These are phyloP conservation scores for Solanum commersonii DNA, from an alignment of 257 asterid species.

Conservation along the genomic window DNA sequence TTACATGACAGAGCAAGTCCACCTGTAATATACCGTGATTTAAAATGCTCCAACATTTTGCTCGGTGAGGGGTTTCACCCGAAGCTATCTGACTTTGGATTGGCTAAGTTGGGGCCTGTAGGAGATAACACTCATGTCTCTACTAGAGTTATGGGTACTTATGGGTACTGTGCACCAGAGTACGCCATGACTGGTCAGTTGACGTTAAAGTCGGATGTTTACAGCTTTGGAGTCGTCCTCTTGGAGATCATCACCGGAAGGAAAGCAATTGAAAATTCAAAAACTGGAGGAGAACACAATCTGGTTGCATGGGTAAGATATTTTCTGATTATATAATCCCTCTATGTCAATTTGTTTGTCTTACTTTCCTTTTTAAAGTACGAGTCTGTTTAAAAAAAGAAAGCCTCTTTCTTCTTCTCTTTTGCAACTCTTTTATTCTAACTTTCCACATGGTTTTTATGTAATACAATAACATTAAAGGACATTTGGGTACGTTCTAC, in stretches of 20 bases:
- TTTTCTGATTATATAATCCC: neutral
- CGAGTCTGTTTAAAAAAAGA: neutral
- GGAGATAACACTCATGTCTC: slow-evolving; percentile 96
- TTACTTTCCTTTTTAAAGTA: neutral
- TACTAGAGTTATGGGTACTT: slow-evolving; percentile 96
- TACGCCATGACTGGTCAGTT: slow-evolving; percentile 96
- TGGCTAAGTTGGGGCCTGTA: slow-evolving; percentile 91
- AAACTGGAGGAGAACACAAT: slow-evolving; percentile 64
- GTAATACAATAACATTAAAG: neutral
- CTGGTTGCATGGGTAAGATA: slow-evolving; percentile 77
- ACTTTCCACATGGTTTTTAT: neutral
- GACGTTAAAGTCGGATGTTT: slow-evolving; percentile 86
- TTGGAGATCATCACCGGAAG: slow-evolving; percentile 88
- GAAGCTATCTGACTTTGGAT: slow-evolving; percentile 89
- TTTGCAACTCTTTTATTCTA: neutral
- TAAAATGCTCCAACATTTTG: slow-evolving; percentile 88
- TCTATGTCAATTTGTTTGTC: neutral
- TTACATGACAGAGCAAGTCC: slow-evolving; percentile 78
- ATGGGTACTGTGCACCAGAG: slow-evolving; percentile 98
- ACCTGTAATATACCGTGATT: slow-evolving; percentile 89
- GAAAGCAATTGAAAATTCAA: slow-evolving; percentile 73
- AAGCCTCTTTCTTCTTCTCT: neutral
- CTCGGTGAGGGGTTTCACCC: slow-evolving; percentile 74
- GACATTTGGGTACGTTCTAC: neutral
- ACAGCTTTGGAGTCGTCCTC: slow-evolving; percentile 96